phyloP scores from a whole-genome alignment of 306 rosid genomes.

The Lablab purpureus region DNA sequence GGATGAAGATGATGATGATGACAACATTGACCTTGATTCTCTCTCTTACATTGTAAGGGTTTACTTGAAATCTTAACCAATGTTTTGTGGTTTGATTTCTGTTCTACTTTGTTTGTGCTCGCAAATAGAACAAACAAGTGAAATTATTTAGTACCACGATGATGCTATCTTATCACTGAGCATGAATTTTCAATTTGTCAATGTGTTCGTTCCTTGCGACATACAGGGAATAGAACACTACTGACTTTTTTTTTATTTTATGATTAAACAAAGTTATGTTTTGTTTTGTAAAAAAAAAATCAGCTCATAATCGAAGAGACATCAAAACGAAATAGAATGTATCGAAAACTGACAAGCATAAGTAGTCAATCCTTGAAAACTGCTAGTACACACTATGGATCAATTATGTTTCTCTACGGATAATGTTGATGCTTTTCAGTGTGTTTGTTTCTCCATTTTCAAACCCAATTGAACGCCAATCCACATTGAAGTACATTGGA shows the following conservation, averaged over 20 bases:
- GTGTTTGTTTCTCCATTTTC: neutral
- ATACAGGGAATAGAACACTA: neutral
- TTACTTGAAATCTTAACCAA: conserved; percentile 37
- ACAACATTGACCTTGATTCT: conserved; percentile 59
- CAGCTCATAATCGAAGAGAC: neutral
- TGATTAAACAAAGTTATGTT: neutral
- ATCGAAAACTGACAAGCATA: neutral
- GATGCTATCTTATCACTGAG: neutral
- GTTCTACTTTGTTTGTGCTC: conserved; percentile 1
- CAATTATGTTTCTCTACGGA: conserved; percentile 18
- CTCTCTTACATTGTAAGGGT: conserved; percentile 77
- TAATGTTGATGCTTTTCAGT: conserved; percentile 29
- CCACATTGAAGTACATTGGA: neutral
- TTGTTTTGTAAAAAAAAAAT: neutral
- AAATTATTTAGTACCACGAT: conserved; percentile 7
- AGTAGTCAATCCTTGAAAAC: conserved; percentile 5
- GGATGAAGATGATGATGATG: conserved; percentile 55
- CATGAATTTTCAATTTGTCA: neutral
- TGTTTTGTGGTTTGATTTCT: conserved; percentile 38
- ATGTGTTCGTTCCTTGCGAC: conserved; percentile 17
- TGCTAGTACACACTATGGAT: conserved; percentile 17
- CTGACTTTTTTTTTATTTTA: conserved; percentile 17
- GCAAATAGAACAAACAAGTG: conserved; percentile 26
- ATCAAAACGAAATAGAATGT: neutral
- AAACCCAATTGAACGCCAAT: neutral